These are phyloP conservation scores for Naegleria fowleri DNA, from an alignment of 208 protist genomes.

Conservation along the genomic window DNA sequence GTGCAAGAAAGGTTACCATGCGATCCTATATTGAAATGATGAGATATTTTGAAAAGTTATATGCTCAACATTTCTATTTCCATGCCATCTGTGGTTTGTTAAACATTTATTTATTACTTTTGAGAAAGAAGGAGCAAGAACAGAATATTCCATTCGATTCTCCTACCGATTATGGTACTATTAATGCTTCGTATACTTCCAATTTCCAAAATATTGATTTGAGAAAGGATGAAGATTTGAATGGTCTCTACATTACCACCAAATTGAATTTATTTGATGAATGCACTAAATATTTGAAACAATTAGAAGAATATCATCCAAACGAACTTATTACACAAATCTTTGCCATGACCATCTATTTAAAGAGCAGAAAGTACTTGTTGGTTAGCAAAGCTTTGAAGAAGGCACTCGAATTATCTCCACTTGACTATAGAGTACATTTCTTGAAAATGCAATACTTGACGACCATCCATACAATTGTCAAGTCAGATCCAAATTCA, in stretches of 20 bases:
- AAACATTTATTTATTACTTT: neutral
- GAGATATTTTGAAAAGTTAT: neutral
- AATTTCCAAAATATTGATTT: constrained; percentile 6
- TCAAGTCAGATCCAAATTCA: neutral
- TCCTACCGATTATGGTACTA: neutral
- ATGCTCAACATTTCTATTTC: neutral
- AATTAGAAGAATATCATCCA: neutral
- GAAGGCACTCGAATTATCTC: neutral
- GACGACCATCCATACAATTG: neutral
- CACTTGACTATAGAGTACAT: neutral
- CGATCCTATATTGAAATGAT: constrained; percentile 22
- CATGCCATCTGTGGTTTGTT: neutral
- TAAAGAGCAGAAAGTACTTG: neutral
- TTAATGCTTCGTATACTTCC: neutral
- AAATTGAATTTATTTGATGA: neutral
- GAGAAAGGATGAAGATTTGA: neutral
- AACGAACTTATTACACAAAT: neutral
- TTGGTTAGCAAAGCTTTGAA: neutral
- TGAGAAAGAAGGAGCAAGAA: neutral
- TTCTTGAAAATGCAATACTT: neutral
- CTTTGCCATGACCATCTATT: neutral
- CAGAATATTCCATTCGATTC: neutral
- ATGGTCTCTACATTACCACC: neutral
- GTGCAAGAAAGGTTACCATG: neutral
- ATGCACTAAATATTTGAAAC: neutral